Evolutionary conservation across 345 rosid species (phyloP).

Genomic region (Gossypioides kirkii): DNA sequence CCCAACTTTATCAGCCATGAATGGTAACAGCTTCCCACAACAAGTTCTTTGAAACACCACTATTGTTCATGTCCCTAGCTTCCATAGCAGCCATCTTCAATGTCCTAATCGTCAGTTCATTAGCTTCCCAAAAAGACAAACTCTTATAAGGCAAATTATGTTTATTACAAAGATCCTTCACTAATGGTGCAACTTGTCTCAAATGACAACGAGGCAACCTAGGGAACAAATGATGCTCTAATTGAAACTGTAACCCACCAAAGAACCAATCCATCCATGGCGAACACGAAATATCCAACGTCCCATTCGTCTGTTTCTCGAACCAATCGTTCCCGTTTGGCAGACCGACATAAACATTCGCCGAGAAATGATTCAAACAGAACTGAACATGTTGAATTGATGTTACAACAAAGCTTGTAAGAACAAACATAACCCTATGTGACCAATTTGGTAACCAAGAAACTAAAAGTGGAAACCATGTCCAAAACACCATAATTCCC

Average conservation of each 20-base stretch:
- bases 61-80: constrained; percentile 56
- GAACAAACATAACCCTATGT: constrained; percentile 65
- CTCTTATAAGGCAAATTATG: constrained; percentile 82
- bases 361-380: constrained; percentile 82
- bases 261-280: constrained; percentile 87
- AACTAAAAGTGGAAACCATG: constrained; percentile 81
- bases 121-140: constrained; percentile 73
- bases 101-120: constrained; percentile 55
- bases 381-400: constrained; percentile 81
- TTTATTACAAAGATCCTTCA: constrained; percentile 77
- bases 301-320: constrained; percentile 78
- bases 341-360: constrained; percentile 66
- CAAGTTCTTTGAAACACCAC: constrained; percentile 55
- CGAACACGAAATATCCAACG: constrained; percentile 76
- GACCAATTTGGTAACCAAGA: constrained; percentile 68
- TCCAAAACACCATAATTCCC: constrained; percentile 76
- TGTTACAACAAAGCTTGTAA: constrained; percentile 57
- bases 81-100: constrained; percentile 71
- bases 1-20: constrained; percentile 41
- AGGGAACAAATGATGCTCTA: constrained; percentile 92
- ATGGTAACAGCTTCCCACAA: constrained; percentile 88
- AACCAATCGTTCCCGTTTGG: constrained; percentile 84
- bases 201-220: constrained; percentile 76
- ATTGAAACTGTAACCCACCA: constrained; percentile 90
- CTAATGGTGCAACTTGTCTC: constrained; percentile 61